A percentile compares a stretch with the other conserved stretches of the same genome.
phyloP scores from a whole-genome alignment of 768 basidiomycete genomes.

The Suillus alpinus region DNA sequence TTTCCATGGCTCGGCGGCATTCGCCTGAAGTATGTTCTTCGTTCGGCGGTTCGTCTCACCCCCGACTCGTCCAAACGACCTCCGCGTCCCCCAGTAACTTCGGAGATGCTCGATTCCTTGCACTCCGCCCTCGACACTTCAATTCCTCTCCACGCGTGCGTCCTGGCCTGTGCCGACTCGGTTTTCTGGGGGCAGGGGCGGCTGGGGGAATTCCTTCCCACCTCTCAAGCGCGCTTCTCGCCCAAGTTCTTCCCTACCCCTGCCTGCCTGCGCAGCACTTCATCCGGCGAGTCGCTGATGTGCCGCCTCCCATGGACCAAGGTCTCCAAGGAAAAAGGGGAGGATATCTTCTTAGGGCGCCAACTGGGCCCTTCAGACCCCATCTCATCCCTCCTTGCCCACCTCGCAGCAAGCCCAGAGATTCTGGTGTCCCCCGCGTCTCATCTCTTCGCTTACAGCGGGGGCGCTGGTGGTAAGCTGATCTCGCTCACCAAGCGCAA shows the following conservation, averaged over 20 bases:
- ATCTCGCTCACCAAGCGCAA: slow-evolving; percentile 10
- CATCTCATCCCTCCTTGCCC: slow-evolving; percentile 18
- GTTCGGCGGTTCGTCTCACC: slow-evolving; percentile 23
- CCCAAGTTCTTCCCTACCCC: no score
- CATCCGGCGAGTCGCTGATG: no score
- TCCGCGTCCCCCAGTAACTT: slow-evolving; percentile 23
- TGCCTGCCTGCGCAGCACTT: no score
- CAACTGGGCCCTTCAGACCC: slow-evolving; percentile 29
- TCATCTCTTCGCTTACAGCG: slow-evolving; percentile 20
- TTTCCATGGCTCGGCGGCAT: slow-evolving; percentile 18
- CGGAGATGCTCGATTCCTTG: slow-evolving; percentile 20
- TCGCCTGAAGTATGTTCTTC: slow-evolving; percentile 21
- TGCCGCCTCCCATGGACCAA: slow-evolving; percentile 17
- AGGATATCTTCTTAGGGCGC: slow-evolving; percentile 32
- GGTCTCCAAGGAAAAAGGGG: slow-evolving; percentile 14
- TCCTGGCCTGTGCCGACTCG: no score
- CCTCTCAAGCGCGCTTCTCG: no score
- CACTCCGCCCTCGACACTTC: no score
- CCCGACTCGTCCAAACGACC: slow-evolving; percentile 17
- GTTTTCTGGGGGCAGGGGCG: no score
- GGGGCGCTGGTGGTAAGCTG: slow-evolving; percentile 8
- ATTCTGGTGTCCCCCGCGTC: slow-evolving; percentile 21
- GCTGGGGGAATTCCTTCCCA: no score
- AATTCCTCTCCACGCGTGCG: no score
- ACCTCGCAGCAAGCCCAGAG: slow-evolving; percentile 17